These are phyloP conservation scores for Quercus ilex DNA, from an alignment of 306 rosid genomes.

Conservation along the genomic window DNA sequence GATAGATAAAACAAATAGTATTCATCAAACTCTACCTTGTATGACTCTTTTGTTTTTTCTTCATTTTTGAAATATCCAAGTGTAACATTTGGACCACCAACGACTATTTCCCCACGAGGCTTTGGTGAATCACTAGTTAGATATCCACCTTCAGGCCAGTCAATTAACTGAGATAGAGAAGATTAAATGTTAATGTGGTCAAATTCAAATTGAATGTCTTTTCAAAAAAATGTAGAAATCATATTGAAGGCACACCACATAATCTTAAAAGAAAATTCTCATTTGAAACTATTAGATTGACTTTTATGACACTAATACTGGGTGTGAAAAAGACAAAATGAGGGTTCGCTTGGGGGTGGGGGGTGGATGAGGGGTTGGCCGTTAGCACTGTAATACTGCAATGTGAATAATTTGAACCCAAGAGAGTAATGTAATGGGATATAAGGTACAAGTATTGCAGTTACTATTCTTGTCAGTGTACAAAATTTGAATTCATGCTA, in stretches of 20 bases:
- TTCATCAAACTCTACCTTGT: conserved; percentile 55
- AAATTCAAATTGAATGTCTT: not conserved
- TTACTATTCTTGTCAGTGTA: not conserved
- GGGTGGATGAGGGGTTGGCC: not conserved
- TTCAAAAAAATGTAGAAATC: conserved; percentile 1
- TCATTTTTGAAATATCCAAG: conserved; percentile 94
- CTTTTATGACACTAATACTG: not conserved
- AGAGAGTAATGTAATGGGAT: not conserved
- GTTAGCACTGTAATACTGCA: not conserved
- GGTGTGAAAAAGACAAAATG: not conserved
- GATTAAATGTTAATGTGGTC: conserved; percentile 12
- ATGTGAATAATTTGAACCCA: not conserved
- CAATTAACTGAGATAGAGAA: conserved; percentile 58
- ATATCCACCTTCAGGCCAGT: conserved; percentile 98
- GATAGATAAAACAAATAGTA: conserved; percentile 5
- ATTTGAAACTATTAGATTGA: not conserved
- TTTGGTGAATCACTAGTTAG: conserved; percentile 56
- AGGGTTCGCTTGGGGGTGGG: not conserved
- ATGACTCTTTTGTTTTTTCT: conserved; percentile 81
- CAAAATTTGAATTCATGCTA: not conserved
- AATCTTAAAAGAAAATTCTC: conserved; percentile 1
- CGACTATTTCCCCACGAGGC: conserved; percentile 94
- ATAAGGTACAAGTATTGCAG: not conserved
- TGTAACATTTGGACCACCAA: conserved; percentile 94
- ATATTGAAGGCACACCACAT: not conserved